Base-by-base conservation (phyloP, 2,329 filamentous ascomycete genomes). In the Fusarium marasasianum region DNA sequence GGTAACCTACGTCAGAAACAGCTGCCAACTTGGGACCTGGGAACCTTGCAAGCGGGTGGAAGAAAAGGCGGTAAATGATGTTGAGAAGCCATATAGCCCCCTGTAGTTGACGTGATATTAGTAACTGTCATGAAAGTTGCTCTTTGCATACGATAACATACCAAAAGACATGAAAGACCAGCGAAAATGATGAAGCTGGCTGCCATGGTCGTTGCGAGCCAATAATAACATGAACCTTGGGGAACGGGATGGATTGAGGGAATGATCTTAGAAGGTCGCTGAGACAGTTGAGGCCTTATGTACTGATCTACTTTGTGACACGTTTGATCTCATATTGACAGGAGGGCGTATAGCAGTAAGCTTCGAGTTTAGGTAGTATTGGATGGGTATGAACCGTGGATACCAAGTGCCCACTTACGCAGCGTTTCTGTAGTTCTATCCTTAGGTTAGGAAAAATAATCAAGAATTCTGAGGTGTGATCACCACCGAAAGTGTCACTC, bases 381-480 rank as follows among this genome's bases (percentile, higher is more conserved):
- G 33, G 14, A 35, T 35, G 33, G 33, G 33, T 15, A 35, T 8
- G 14, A 35, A 35, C 14, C 33, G 33, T 35, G 33, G 33, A 35
- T 35, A 35, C 3, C 33, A 35, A 35, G 1, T 35, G 2, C 33
- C 33, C 33, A 35, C 33, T 35, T 35, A 4, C 3, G 7, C 33
- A 35, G 3, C 33, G 0, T 35, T 35, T 35, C 33, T 35, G 33
- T 3, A 35, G 7, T 0, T 35, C 13, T 1, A 35, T 15, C 33
- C 33, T 1, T 0, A 0, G 14, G 7, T 0, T 6, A 15, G 1
- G 33, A 35, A 35, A 35, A 35, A 35, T 0, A 35, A 35, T 15
- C 33, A 1, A 15, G 6, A 35, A 1, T 15, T 15, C 33, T 15
- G 0, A 35, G 33, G 33, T 35, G 33, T 15, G 33, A 1, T 35